These are phyloP conservation scores for Wickerhamiella occidentalis DNA, from an alignment of 805 yeast species.

Conservation along the genomic window DNA sequence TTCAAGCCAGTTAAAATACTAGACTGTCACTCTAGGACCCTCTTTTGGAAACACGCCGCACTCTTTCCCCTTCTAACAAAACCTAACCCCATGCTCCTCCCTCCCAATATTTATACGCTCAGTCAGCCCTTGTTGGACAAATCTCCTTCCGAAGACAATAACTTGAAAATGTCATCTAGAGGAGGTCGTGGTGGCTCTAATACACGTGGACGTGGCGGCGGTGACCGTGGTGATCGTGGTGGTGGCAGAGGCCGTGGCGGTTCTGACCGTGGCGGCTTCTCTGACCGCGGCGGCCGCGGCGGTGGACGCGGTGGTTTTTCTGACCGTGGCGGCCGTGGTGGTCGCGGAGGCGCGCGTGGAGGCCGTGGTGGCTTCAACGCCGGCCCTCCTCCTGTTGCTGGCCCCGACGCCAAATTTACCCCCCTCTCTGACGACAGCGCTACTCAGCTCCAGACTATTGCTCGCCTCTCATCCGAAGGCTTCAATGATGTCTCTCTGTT, in stretches of 20 bases:
- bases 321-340: conserved; percentile 5
- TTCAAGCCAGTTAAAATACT: too few species aligned
- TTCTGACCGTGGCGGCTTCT: neutral
- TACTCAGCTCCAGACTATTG: neutral
- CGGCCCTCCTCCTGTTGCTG: conserved; percentile 11
- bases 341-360: conserved; percentile 11
- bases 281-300: conserved; percentile 4
- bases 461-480: neutral
- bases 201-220: neutral
- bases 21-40: too few species aligned
- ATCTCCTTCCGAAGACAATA: too few species aligned
- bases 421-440: neutral
- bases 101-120: too few species aligned
- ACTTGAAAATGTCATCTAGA: conserved; percentile 5
- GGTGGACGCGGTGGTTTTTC: conserved; percentile 6
- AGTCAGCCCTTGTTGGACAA: too few species aligned
- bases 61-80: too few species aligned
- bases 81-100: too few species aligned
- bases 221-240: neutral
- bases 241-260: conserved; percentile 1
- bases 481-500: neutral
- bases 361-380: conserved; percentile 8
- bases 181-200: conserved; percentile 3
- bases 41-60: too few species aligned
- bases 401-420: conserved; percentile 7